A percentile compares a stretch with the other conserved stretches of the same genome.
phyloP scores from a whole-genome alignment of 441 rosid species.

The Populus trichocarpa region DNA sequence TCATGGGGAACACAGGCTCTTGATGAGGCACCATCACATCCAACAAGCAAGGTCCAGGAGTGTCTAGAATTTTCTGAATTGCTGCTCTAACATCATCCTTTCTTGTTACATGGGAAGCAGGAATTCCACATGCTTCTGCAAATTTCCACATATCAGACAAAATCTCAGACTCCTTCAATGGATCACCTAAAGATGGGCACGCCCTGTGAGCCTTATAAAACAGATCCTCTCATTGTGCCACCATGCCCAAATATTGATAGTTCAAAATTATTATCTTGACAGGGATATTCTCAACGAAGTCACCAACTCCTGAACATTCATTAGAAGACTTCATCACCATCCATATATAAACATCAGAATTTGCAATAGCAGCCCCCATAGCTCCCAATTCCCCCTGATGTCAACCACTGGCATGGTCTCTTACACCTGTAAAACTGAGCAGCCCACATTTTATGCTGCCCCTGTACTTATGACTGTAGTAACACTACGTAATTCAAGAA shows the following conservation, averaged over 20 bases:
- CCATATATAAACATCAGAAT: conserved; percentile 80
- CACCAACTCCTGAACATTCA: conserved; percentile 90
- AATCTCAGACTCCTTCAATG: conserved; percentile 60
- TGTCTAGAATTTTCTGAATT: conserved; percentile 74
- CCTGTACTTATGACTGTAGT: conserved; percentile 83
- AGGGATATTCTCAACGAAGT: conserved; percentile 84
- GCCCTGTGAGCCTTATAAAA: conserved; percentile 92
- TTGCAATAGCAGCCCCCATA: conserved; percentile 95
- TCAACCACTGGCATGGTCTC: conserved; percentile 79
- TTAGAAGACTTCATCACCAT: conserved; percentile 91
- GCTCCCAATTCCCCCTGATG: conserved; percentile 87
- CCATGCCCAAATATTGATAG: conserved; percentile 97
- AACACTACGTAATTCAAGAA: conserved; percentile 72
- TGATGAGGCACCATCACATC: conserved; percentile 91
- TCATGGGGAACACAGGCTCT: conserved; percentile 95
- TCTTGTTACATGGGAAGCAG: conserved; percentile 73
- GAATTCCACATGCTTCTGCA: conserved; percentile 83
- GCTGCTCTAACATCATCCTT: conserved; percentile 62
- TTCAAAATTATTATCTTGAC: conserved; percentile 71
- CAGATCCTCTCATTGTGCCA: conserved; percentile 89
- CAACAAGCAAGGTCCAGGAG: conserved; percentile 82
- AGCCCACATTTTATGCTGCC: conserved; percentile 99
- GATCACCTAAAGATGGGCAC: conserved; percentile 75
- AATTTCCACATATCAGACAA: conserved; percentile 76
- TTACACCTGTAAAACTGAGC: conserved; percentile 83